A percentile compares a stretch with the other conserved stretches of the same genome.
Conservation (phyloP, 2,329 filamentous ascomycete species). For the Xylariaceae sp. region DNA sequence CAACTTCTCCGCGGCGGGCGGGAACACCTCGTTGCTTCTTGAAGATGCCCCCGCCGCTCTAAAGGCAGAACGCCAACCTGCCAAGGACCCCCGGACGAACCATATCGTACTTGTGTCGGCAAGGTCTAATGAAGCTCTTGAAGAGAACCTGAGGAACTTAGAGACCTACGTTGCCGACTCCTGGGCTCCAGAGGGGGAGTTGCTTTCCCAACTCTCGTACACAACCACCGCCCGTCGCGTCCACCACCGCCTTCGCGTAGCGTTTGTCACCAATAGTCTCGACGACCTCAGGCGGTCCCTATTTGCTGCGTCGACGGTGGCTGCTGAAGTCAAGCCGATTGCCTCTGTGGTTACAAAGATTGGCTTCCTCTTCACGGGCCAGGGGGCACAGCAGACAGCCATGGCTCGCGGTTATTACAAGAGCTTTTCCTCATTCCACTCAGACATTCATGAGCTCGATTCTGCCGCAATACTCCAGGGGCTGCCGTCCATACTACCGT, state of each 20-base stretch:
- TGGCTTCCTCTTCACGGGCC: conserved; percentile 27
- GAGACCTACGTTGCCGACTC: no score
- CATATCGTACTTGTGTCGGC: conserved; percentile 51
- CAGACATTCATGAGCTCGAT: no score
- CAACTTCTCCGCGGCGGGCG: conserved; percentile 43
- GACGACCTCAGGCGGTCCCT: conserved; percentile 30
- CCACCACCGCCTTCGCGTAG: conserved; percentile 40
- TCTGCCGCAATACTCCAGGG: no score
- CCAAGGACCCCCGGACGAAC: conserved; percentile 35
- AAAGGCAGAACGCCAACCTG: background rate
- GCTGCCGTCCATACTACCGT: no score
- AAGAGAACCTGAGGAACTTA: no score
- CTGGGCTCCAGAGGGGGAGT: background rate
- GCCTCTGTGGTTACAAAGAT: conserved; percentile 36
- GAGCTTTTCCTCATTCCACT: no score
- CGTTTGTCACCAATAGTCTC: conserved; percentile 36
- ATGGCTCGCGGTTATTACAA: no score
- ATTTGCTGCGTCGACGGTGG: no score
- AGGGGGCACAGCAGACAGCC: conserved; percentile 11
- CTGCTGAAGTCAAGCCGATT: conserved; percentile 7
- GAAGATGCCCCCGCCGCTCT: conserved; percentile 19
- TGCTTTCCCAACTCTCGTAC: conserved; percentile 49
- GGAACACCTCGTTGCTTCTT: conserved; percentile 38
- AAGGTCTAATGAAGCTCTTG: no score
- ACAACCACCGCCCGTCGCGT: conserved; percentile 60